Conservation (phyloP, 768 basidiomycete species). For the Macrolepiota fuliginosa region DNA sequence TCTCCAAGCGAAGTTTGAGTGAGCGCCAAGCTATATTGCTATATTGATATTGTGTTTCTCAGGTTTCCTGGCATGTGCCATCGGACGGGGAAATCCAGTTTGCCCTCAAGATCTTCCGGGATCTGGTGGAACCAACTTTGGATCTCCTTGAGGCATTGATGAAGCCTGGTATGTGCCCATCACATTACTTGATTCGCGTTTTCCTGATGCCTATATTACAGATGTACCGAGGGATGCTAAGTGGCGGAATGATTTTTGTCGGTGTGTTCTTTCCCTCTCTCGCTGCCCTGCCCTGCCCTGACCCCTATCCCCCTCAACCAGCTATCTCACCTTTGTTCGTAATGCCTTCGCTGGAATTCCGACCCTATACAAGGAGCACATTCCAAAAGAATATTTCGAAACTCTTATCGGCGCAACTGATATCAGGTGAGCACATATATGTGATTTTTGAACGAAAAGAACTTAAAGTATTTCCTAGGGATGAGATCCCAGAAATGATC, state of each 20-base stretch:
- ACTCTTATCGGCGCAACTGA: slow-evolving; percentile 53
- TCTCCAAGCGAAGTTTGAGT: neutral
- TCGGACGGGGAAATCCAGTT: slow-evolving; percentile 70
- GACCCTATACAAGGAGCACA: slow-evolving; percentile 55
- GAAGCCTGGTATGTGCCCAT: slow-evolving; percentile 37
- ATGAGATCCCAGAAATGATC: slow-evolving; percentile 79
- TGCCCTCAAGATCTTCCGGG: slow-evolving; percentile 63
- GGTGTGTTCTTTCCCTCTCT: slow-evolving; percentile 35
- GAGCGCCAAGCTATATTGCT: too few relatives aligned
- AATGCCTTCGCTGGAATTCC: slow-evolving; percentile 76
- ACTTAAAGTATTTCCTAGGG: slow-evolving; percentile 26
- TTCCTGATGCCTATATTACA: slow-evolving; percentile 20
- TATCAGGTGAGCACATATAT: slow-evolving; percentile 50
- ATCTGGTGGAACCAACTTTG: slow-evolving; percentile 65
- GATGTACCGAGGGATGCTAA: slow-evolving; percentile 49
- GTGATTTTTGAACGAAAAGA: neutral
- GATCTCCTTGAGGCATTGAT: slow-evolving; percentile 54
- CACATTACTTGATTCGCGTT: neutral
- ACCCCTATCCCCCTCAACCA: slow-evolving; percentile 19
- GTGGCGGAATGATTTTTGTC: slow-evolving; percentile 88
- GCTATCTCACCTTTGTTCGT: slow-evolving; percentile 69
- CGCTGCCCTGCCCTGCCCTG: neutral
- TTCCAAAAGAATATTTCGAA: slow-evolving; percentile 46
- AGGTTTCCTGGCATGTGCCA: slow-evolving; percentile 83
- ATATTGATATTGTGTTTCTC: neutral